Base-by-base conservation (phyloP, 495 filamentous ascomycete species). In the Cudoniella acicularis region DNA sequence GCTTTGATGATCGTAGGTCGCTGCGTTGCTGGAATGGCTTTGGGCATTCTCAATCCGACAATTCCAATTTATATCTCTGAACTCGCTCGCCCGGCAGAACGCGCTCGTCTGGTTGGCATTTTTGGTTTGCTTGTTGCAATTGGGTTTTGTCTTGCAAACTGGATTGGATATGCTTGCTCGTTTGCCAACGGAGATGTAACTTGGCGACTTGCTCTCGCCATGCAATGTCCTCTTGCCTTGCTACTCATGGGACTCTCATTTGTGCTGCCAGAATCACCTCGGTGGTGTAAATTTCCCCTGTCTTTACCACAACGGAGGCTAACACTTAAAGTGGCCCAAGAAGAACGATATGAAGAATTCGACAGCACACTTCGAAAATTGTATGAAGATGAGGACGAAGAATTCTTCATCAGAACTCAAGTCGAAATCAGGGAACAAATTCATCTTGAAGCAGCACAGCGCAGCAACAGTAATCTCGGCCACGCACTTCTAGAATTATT, bases 61-160 rank as follows among this genome's bases (percentile, higher is more conserved):
- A 66, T 70, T 10, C 72, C 60, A 0, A 49, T 64, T 18, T 67
- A 67, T 21, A 56, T 64, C 13, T 46, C 60, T 18, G 65, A 67
- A 27, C 26, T 67, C 22, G 48, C 57, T 8, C 48, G 52, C 13
- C 61, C 65, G 18, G 50, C 57, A 20, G 45, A 51, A 21, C 49
- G 62, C 45, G 65, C 57, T 11, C 45, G 46, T 17, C 26, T 67
- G 13, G 65, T 63, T 10, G 65, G 65, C 16, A 52, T 67, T 10
- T 52, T 50, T 16, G 65, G 58, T n/a, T 46, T 60, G 40, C 43
- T 57, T 52, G 81, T 81, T 49, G 77, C 81, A 10, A 69, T 80
- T n/a, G 82, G 81, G 3, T 82, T 81, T 53, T 77, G 81, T 21
- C 69, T 83, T 23, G 75, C 79, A 1, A 63, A 59, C 36, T 63